phyloP scores from a whole-genome alignment of 2,329 filamentous ascomycete species.

The Fusarium proliferatum region DNA sequence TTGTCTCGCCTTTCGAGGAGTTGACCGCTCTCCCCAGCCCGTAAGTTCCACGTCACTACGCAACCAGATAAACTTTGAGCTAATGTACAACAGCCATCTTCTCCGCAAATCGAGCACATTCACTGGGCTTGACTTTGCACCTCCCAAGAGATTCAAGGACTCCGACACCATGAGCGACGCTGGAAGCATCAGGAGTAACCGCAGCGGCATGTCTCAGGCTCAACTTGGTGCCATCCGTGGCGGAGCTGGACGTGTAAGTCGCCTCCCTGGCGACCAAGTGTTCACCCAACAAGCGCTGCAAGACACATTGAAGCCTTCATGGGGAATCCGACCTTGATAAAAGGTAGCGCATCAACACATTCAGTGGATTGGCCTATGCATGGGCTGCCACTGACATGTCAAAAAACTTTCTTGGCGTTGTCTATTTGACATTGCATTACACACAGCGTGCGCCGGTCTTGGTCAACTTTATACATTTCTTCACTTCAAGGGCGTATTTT shows the following conservation, averaged over 20 bases:
- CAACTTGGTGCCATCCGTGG: constrained; percentile 78
- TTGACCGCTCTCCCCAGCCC: constrained; percentile 88
- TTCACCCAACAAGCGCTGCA: constrained; percentile 78
- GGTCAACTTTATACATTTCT: constrained; percentile 42
- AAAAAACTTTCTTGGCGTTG: constrained; percentile 28
- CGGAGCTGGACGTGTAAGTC: constrained; percentile 88
- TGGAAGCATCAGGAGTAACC: constrained; percentile 74
- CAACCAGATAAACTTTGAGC: neutral
- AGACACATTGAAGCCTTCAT: constrained; percentile 69
- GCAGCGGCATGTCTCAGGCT: constrained; percentile 76
- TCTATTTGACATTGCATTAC: constrained; percentile 44
- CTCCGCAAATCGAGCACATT: constrained; percentile 83
- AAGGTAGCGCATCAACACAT: constrained; percentile 17
- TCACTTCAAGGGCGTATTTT: constrained; percentile 45
- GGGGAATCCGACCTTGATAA: constrained; percentile 63
- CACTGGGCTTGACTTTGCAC: constrained; percentile 83
- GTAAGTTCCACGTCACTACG: constrained; percentile 65
- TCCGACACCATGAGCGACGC: constrained; percentile 70
- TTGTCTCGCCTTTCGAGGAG: constrained; percentile 88
- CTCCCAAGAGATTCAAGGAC: constrained; percentile 78
- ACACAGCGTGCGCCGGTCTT: constrained; percentile 45
- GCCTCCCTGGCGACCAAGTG: constrained; percentile 83
- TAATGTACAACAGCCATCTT: constrained; percentile 65
- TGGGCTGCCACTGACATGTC: constrained; percentile 9
- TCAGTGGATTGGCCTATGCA: constrained; percentile 5